phyloP scores from a whole-genome alignment of 345 rosid genomes.

The Draba incana region DNA sequence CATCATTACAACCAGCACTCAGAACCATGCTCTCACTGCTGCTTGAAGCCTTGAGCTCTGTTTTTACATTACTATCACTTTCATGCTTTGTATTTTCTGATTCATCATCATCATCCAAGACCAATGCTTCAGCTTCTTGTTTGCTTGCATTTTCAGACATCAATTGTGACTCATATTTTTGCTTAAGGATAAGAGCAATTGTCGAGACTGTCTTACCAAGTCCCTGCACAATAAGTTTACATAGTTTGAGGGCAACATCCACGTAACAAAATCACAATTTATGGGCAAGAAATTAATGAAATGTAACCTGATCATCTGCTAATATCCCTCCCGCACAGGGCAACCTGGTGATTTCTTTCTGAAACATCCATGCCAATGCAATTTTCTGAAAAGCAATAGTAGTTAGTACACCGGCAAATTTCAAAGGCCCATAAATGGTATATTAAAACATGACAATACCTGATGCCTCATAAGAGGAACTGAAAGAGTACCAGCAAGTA shows the following conservation, averaged over 20 bases:
- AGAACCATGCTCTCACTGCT: constrained; percentile 47
- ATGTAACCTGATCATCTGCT: constrained; percentile 95
- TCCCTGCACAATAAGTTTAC: constrained; percentile 58
- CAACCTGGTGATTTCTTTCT: constrained; percentile 80
- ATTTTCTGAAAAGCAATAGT: constrained; percentile 65
- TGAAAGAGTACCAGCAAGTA: constrained; percentile 70
- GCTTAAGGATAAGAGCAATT: constrained; percentile 92
- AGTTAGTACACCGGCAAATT: constrained; percentile 26
- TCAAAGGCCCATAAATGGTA: constrained; percentile 33
- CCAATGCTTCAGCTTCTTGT: constrained; percentile 70
- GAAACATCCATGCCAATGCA: constrained; percentile 98
- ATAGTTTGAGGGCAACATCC: constrained; percentile 39
- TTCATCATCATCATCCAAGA: constrained; percentile 82
- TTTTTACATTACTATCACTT: constrained; percentile 33
- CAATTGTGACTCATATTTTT: constrained; percentile 58
- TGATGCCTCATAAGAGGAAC: constrained; percentile 94
- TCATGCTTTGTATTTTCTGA: constrained; percentile 34
- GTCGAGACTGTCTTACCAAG: constrained; percentile 96
- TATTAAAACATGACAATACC: constrained; percentile 54
- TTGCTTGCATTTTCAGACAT: constrained; percentile 53
- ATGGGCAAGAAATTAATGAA: constrained; percentile 12
- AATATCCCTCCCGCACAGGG: constrained; percentile 92
- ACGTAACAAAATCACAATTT: constrained; percentile 41
- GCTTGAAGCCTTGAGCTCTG: constrained; percentile 30
- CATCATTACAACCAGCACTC: constrained; percentile 62